Evolutionary conservation across 805 yeast species (phyloP).

Genomic region (Candida hispaniensis): DNA sequence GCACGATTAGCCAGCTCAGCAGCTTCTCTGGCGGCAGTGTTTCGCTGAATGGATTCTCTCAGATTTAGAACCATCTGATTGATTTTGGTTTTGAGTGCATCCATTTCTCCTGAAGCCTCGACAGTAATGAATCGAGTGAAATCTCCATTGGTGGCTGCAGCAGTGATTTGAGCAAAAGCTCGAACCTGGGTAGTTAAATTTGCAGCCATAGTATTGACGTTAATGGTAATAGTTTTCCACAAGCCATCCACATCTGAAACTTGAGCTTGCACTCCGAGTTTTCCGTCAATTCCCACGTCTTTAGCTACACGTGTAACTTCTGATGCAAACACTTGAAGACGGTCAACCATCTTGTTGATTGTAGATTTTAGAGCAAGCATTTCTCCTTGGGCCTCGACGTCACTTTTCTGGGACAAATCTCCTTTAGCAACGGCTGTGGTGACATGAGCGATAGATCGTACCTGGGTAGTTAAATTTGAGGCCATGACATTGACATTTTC

Average conservation of each 20-base stretch:
- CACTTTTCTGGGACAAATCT: conserved; percentile 73
- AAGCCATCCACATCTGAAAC: conserved; percentile 83
- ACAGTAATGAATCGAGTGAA: conserved; percentile 83
- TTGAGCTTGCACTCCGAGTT: conserved; percentile 84
- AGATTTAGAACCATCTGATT: conserved; percentile 78
- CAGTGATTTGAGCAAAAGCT: conserved; percentile 87
- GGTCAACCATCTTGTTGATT: conserved; percentile 87
- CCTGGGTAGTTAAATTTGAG: conserved; percentile 73
- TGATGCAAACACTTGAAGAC: conserved; percentile 74
- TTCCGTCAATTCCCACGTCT: conserved; percentile 90
- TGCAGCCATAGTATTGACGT: conserved; percentile 91
- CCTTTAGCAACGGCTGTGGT: conserved; percentile 91
- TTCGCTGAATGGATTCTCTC: conserved; percentile 81
- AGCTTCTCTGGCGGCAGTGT: conserved; percentile 89
- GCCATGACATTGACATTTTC: conserved; percentile 88
- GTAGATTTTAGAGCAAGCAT: conserved; percentile 76
- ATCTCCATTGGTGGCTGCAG: conserved; percentile 91
- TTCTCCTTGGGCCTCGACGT: conserved; percentile 85
- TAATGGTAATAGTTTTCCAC: conserved; percentile 86
- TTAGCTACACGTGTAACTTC: conserved; percentile 86
- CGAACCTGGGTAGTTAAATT: conserved; percentile 85
- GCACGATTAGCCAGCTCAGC: conserved; percentile 86
- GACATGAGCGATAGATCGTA: conserved; percentile 78
- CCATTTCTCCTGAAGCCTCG: conserved; percentile 88
- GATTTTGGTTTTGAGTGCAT: conserved; percentile 41